Percentiles rank a stretch among this genome's conserved stretches.
Evolutionary conservation across 2,329 filamentous ascomycete genomes (phyloP).

Genomic region (Penicillium sp.): DNA sequence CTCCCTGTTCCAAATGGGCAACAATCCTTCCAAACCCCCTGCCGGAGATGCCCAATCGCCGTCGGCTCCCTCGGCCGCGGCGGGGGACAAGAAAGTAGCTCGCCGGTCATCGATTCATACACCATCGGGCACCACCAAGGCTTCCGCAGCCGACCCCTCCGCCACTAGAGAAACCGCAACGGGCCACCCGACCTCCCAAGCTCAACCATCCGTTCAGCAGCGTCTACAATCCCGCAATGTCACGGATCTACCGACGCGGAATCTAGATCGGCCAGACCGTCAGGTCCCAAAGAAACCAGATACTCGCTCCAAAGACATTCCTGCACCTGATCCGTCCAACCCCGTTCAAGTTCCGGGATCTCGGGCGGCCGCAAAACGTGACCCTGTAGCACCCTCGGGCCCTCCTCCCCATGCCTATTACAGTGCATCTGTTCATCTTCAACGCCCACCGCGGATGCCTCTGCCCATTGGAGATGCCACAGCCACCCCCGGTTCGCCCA

Average conservation of each 20-base stretch:
- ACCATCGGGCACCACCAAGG: no score
- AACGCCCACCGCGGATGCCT: slow-evolving; percentile 72
- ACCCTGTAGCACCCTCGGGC: slow-evolving; percentile 35
- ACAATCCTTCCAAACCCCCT: no score
- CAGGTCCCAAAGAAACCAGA: no score
- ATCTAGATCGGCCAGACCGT: no score
- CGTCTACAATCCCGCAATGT: slow-evolving; percentile 35
- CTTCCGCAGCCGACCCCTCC: no score
- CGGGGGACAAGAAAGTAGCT: no score
- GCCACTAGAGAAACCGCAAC: no score
- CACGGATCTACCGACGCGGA: slow-evolving; percentile 22
- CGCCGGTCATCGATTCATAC: no score
- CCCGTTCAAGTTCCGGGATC: slow-evolving; percentile 34
- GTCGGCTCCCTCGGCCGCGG: no score
- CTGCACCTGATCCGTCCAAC: slow-evolving; percentile 30
- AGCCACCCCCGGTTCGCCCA: slow-evolving; percentile 81
- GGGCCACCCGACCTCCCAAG: no score
- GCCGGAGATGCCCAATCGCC: no score
- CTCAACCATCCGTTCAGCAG: slow-evolving; percentile 34
- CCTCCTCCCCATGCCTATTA: slow-evolving; percentile 43
- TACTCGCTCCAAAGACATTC: slow-evolving; percentile 21
- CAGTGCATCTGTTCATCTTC: slow-evolving; percentile 34
- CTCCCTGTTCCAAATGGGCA: no score
- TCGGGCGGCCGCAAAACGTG: slow-evolving; percentile 24
- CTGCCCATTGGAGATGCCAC: slow-evolving; percentile 89